Evolutionary conservation across 2,329 filamentous ascomycete genomes (phyloP).

Genomic region (Corinectria fuckeliana): DNA sequence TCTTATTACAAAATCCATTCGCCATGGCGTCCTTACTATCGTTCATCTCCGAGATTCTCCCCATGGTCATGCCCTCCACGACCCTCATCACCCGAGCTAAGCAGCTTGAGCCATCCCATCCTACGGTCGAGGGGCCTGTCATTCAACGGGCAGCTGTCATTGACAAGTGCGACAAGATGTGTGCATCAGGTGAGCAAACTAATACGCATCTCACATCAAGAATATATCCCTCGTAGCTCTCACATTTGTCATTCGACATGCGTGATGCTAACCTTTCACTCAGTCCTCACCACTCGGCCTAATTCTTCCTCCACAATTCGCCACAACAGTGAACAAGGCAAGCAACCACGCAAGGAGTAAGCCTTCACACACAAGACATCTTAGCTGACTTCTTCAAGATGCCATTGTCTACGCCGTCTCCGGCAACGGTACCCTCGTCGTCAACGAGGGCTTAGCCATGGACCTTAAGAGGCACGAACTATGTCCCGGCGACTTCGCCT

Average conservation of each 20-base stretch:
- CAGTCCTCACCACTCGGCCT: slow-evolving; percentile 69
- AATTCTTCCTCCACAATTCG: slow-evolving; percentile 67
- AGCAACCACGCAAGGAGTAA: slow-evolving; percentile 17
- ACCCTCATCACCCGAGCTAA: slow-evolving; percentile 62
- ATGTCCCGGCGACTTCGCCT: slow-evolving; percentile 69
- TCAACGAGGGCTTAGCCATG: slow-evolving; percentile 59
- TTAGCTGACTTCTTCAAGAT: slow-evolving; percentile 50
- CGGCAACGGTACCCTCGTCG: slow-evolving; percentile 67
- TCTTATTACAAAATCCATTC: not conserved
- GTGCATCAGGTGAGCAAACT: slow-evolving; percentile 63
- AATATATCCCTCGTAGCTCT: too few species aligned
- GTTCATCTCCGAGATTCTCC: slow-evolving; percentile 62
- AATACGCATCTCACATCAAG: not conserved
- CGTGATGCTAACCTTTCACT: slow-evolving; percentile 12
- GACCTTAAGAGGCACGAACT: slow-evolving; percentile 62
- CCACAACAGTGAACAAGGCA: slow-evolving; percentile 73
- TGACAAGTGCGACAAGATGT: slow-evolving; percentile 68
- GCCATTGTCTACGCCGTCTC: slow-evolving; percentile 71
- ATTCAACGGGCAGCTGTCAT: slow-evolving; percentile 62
- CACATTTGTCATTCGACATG: not conserved
- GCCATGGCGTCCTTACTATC: slow-evolving; percentile 61
- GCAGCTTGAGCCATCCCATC: slow-evolving; percentile 50
- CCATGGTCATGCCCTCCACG: slow-evolving; percentile 64
- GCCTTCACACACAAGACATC: not conserved
- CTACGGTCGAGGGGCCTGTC: slow-evolving; percentile 42